Base-by-base conservation (phyloP, 139 green algal species). In the Chlamydomonas sp. region DNA sequence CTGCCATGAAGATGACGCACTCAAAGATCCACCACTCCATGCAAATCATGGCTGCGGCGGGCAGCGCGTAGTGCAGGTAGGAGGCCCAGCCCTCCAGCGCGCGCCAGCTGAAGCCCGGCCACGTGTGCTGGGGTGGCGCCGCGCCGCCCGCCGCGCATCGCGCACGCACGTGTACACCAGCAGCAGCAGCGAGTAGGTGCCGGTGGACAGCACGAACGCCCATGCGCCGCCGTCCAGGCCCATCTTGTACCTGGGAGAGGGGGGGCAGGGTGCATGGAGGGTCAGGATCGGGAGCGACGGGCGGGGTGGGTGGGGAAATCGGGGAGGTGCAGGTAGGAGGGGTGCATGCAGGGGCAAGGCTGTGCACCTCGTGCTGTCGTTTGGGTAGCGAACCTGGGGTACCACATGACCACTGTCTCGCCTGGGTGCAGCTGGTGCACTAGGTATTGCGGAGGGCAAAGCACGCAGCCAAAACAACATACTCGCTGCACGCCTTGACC, bases 201-300 rank as follows among this genome's bases (percentile, higher is more conserved):
- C 69, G 5, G 85, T 89, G 69, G 88, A 89, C 20, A 81, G 63
- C 16, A 94, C 75, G 71, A 93, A 91, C 0, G 95, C 95, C 64
- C 88, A 31, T 14, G 94, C 95, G 9, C 95, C 94, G n/a, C 95
- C 95, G 61, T 95, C 91, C 31, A 97, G 78, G 12, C 95, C 95
- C 87, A 88, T 63, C 2, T 64, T 12, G 7, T 76, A 63, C 77
- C 83, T 91, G 88, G 31, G 31, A 49, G 0, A 17, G 5, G 2
- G 58, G 8, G 57, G 75, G 4, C 6, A n/a, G n/a, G 9, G 69
- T 8, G 59, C 1, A 81, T 16, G 77, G 75, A 12, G 57, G n/a
- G 20, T 5, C n/a, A 72, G 78, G 61, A 62, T 10, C 72, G 78
- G 63, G 7, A 73, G n/a, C 0, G 61, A 72, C 0, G 0, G 20